Evolutionary conservation across 2,329 filamentous ascomycete species (phyloP).

Genomic region (Penicillium sclerotiorum): DNA sequence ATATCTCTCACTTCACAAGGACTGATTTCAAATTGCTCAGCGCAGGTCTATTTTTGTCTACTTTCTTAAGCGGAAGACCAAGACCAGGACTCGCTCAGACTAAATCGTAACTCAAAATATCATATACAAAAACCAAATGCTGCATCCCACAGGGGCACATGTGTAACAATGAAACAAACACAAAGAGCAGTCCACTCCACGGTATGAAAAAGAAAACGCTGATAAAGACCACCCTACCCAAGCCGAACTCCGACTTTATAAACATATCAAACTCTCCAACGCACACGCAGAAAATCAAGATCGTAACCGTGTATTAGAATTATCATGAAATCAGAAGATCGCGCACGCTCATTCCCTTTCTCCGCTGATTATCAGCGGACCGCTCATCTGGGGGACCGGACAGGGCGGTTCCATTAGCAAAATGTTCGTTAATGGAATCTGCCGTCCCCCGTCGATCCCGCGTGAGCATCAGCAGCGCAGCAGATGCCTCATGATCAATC

Average conservation of each 20-base stretch:
- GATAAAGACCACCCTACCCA: too few species aligned
- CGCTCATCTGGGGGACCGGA: slow-evolving; percentile 8
- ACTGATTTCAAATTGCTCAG: too few species aligned
- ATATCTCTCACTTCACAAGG: too few species aligned
- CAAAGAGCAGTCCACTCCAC: neutral
- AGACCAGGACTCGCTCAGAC: neutral
- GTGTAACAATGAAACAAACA: neutral
- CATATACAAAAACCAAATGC: neutral
- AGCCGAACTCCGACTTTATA: neutral
- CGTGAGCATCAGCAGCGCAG: slow-evolving; percentile 85
- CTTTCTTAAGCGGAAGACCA: too few species aligned
- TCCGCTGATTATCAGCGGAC: slow-evolving; percentile 30
- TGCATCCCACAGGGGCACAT: neutral
- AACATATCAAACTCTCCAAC: neutral
- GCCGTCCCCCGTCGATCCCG: slow-evolving; percentile 66
- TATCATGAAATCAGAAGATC: slow-evolving; percentile 56
- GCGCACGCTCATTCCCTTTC: slow-evolving; percentile 57
- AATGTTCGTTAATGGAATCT: slow-evolving; percentile 32
- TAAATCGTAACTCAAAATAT: neutral
- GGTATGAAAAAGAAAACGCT: too few species aligned
- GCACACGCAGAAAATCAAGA: neutral
- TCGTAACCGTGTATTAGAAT: too few species aligned
- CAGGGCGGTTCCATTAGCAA: slow-evolving; percentile 7
- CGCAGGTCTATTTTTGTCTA: too few species aligned
- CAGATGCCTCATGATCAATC: slow-evolving; percentile 78